Evolutionary conservation across 2,329 filamentous ascomycete genomes (phyloP), one percentile per base, ranked within the genome.

Genomic region (Rhinocladiella mackenziei): DNA sequence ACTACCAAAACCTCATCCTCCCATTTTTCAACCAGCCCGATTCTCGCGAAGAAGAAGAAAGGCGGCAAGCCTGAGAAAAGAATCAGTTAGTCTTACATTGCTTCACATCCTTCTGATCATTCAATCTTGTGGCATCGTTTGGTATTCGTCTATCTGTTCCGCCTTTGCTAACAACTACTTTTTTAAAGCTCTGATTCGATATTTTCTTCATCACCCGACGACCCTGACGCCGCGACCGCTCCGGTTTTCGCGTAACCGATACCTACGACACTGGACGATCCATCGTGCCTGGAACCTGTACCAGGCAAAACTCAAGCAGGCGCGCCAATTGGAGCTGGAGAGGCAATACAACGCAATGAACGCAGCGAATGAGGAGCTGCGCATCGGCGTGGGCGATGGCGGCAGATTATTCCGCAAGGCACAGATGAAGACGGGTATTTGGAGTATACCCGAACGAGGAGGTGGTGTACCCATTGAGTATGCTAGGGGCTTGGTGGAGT

Each of bases 221-320:
- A 84, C 79, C 5, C 52, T 57, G 4, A 53, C 48, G 5, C 83
- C 82, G 0, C 79, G 82, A 9, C 89, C 92, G 1, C 78, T 98
- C 54, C 84, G 88, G 59, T 89, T 97, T 77, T 88, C 81, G 29
- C 88, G 91, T 58, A 85, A 84, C 66, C 83, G 92, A 44, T 78
- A 81, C 67, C 81, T 98, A 54, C 86, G 92, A 34, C 92, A 98
- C 75, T 98, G 92, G 92, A 97, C 92, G 39, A 97, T 98, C 67
- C 89, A 97, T 74, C 89, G 92, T 58, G 91, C 91, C 15, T 97
- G 89, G 88, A 76, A 86, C 59, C 75, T 97, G 20, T 84, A 84
- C 69, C 81, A 83, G 58, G 77, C 82, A 56, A 78, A 85, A 62
- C 76, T 81, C 58, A 81, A 81, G 36, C 72, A 77, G 53, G 69